Evolutionary conservation across 1,284 basidiomycete species (phyloP).

Genomic region (Austroboletus novae-zelandiae): DNA sequence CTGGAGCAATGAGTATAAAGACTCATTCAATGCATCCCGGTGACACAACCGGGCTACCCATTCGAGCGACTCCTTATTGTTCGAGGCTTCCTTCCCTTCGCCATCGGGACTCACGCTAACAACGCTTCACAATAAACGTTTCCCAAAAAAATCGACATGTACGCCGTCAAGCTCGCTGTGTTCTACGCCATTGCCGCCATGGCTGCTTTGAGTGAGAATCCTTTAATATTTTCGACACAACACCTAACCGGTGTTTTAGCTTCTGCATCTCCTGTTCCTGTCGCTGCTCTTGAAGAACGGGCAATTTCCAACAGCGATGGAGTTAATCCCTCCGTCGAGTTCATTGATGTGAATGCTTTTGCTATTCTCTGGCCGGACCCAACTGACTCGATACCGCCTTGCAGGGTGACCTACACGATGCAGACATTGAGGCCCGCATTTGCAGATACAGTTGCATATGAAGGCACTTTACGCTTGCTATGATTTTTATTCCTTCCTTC

Average conservation of each 20-base stretch:
- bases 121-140: conserved; percentile 26
- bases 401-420: too few relatives aligned
- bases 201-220: conserved; percentile 23
- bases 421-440: background rate
- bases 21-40: background rate
- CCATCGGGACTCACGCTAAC: background rate
- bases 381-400: background rate
- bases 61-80: conserved; percentile 31
- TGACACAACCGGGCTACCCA: conserved; percentile 16
- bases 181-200: conserved; percentile 31
- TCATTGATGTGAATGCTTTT: background rate
- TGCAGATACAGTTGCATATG: background rate
- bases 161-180: conserved; percentile 23
- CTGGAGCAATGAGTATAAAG: conserved; percentile 24
- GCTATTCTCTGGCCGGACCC: background rate
- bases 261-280: conserved; percentile 27
- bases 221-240: background rate
- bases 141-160: conserved; percentile 26
- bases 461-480: background rate
- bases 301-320: too few relatives aligned
- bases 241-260: conserved; percentile 12
- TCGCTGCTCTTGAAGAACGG: background rate
- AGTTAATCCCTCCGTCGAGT: background rate
- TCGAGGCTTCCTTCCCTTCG: conserved; percentile 12
- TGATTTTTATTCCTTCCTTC: background rate